Evolutionary conservation across 140 eudicot species (phyloP).

Genomic region (Ambrosia hybrid): DNA sequence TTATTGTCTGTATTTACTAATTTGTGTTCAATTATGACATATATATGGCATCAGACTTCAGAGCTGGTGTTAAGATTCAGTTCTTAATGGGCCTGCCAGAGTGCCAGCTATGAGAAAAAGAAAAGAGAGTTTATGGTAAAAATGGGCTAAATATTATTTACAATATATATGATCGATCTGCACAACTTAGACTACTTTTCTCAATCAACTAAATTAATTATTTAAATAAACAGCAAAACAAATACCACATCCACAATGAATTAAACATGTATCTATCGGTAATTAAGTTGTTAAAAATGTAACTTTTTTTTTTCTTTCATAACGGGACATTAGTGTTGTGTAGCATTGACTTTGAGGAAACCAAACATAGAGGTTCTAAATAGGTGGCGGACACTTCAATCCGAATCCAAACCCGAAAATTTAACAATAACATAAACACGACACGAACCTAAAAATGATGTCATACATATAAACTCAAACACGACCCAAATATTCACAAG

Average conservation of each 20-base stretch:
- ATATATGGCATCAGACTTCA: slow-evolving; percentile 10
- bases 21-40: neutral
- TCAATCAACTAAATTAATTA: too few relatives aligned
- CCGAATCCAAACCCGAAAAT: too few relatives aligned
- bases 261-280: neutral
- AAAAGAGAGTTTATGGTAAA: neutral
- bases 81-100: neutral
- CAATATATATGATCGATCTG: neutral
- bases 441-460: too few relatives aligned
- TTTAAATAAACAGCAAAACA: too few relatives aligned
- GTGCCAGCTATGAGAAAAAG: neutral
- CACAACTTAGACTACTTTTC: neutral
- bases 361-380: too few relatives aligned
- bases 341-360: neutral
- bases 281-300: neutral
- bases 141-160: neutral
- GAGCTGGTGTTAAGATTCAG: neutral
- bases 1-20: slow-evolving; percentile 9
- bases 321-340: neutral
- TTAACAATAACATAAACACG: too few relatives aligned
- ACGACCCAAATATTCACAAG: too few relatives aligned
- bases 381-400: too few relatives aligned
- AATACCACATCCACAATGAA: neutral
- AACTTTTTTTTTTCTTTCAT: neutral
- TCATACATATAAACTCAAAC: too few relatives aligned